Evolutionary conservation across 768 basidiomycete genomes (phyloP), one percentile per base, ranked within the genome.

Genomic region (Pleurotus eryngii): DNA sequence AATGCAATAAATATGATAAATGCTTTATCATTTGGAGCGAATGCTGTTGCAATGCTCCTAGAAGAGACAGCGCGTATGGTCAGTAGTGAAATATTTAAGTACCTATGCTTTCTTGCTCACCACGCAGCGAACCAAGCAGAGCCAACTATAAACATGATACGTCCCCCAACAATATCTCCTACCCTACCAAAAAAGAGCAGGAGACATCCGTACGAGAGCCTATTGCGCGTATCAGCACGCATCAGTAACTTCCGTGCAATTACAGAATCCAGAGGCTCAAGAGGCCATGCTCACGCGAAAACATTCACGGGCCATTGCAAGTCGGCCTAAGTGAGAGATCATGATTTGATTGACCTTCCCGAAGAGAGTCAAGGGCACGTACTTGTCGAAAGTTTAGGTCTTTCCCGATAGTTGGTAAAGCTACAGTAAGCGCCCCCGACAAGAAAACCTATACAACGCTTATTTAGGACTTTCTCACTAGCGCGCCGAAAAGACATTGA

Each of bases 1-100:
- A 71, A 55, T 11, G 69, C 72, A 27, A 70, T 62, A 57, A 71
- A 70, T 20, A 65, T 40, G 48, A 72, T 73, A 58, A 73, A 70
- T 24, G 64, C 30, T 9, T 55, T 57, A 30, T 65, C 61, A 51
- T 53, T 68, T 24, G 65, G 67, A 12, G 70, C 65, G 37, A 71
- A 68, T 24, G 70, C 67, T 3, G 67, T 65, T 5, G 60, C 67
- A 7, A 71, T 59, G 54, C 71, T 72, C 69, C 70, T 63, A 46
- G 20, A 18, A 37, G 18, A 37, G 39, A 26, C 8, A 51, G 35
- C 22, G 15, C 7, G 18, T 12, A 20, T 9, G 2, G 8, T 35
- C 30, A 35, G 30, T 9, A 35, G 30, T 1, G 30, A 14, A 53
- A 53, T 22, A 37, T 40, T n/a, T 17, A 6, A 5, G 14, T n/a